Percentiles rank a stretch among this genome's conserved stretches.
These are phyloP conservation scores for Saposhnikovia divaricata DNA, from an alignment of 129 eudicot genomes.

Conservation along the genomic window DNA sequence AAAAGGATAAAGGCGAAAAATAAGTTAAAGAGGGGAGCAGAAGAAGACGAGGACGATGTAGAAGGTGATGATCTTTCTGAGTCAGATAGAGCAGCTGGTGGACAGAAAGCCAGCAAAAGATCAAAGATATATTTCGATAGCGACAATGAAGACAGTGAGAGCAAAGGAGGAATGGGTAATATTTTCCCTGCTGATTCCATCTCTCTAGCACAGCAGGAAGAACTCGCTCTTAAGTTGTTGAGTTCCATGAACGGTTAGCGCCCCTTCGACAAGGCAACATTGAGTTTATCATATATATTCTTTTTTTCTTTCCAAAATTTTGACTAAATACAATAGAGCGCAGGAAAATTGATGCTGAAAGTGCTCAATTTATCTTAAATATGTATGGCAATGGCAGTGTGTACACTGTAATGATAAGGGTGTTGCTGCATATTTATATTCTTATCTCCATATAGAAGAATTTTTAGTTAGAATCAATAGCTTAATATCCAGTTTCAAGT, in stretches of 20 bases:
- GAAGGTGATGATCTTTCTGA: conserved; percentile 50
- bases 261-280: background rate
- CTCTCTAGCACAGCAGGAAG: conserved; percentile 83
- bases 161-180: conserved; percentile 17
- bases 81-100: conserved; percentile 36
- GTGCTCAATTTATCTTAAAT: background rate
- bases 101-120: conserved; percentile 23
- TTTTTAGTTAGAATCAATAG: background rate
- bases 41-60: conserved; percentile 39
- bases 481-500: background rate
- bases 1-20: conserved; percentile 60
- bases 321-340: background rate
- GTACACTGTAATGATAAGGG: background rate
- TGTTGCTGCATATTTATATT: background rate
- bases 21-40: conserved; percentile 59
- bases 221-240: conserved; percentile 82
- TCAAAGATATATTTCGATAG: conserved; percentile 62
- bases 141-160: conserved; percentile 46
- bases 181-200: conserved; percentile 32
- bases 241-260: conserved; percentile 57
- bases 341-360: background rate
- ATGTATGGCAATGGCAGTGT: background rate
- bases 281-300: no score
- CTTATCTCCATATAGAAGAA: background rate
- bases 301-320: background rate